Evolutionary conservation across 2,329 filamentous ascomycete species (phyloP).

Genomic region (Sordariomycetes sp.): DNA sequence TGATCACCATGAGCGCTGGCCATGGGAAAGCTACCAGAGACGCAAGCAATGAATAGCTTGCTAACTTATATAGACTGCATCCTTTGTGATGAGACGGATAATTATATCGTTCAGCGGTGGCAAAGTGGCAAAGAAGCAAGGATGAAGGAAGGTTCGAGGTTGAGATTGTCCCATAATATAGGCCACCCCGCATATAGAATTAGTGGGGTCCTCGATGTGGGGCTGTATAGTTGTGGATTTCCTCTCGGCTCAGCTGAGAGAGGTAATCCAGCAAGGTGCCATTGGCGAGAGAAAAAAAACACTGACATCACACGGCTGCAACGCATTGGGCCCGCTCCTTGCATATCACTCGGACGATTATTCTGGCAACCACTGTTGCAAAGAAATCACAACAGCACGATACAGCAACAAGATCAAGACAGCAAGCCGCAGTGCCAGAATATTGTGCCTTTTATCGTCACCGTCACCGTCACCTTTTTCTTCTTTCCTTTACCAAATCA

Average conservation of each 20-base stretch:
- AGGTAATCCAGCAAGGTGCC: too few species aligned
- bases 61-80: too few species aligned
- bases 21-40: too few species aligned
- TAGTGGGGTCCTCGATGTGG: not conserved
- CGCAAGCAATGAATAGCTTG: too few species aligned
- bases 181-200: not conserved
- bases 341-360: not conserved
- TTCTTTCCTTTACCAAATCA: not conserved
- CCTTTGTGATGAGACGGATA: too few species aligned
- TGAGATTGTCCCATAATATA: not conserved
- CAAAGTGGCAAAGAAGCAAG: too few species aligned
- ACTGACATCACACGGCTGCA: not conserved
- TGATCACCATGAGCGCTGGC: too few species aligned
- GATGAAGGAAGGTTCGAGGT: too few species aligned
- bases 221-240: not conserved
- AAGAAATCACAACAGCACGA: not conserved
- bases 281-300: not conserved
- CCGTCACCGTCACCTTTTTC: not conserved
- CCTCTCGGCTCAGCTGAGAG: not conserved
- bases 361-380: not conserved
- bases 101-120: too few species aligned
- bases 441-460: not conserved
- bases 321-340: not conserved
- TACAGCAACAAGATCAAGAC: not conserved
- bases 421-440: too few species aligned